These are phyloP conservation scores for Vanrija sp. DNA, from an alignment of 1,284 basidiomycete genomes.

Conservation along the genomic window DNA sequence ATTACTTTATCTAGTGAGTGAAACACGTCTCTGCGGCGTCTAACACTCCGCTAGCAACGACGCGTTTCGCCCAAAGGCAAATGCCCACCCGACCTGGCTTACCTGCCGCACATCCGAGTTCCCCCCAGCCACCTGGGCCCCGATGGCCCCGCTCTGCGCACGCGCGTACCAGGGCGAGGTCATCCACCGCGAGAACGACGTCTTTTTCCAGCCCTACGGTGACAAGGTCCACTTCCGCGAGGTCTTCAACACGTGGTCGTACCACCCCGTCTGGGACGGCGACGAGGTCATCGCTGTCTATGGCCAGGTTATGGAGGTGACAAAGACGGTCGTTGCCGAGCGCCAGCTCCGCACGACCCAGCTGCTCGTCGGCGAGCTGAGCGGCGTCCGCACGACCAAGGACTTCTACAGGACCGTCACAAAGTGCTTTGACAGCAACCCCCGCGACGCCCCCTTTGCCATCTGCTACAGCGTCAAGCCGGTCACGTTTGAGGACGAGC, in stretches of 20 bases:
- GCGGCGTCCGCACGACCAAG: conserved; percentile 16
- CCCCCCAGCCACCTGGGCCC: background rate
- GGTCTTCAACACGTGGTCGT: conserved; percentile 34
- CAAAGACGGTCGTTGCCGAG: conserved; percentile 26
- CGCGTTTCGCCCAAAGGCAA: too few relatives aligned
- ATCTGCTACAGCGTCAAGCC: conserved; percentile 26
- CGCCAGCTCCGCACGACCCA: conserved; percentile 24
- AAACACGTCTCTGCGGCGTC: too few relatives aligned
- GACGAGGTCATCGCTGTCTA: conserved; percentile 27
- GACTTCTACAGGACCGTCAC: conserved; percentile 26
- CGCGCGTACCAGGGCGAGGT: background rate
- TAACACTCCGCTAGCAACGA: background rate
- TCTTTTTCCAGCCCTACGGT: background rate
- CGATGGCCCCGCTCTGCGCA: background rate
- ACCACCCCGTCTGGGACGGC: conserved; percentile 25
- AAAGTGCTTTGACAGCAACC: conserved; percentile 28
- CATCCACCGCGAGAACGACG: background rate
- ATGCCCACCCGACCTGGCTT: too few relatives aligned
- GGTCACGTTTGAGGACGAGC: conserved; percentile 2
- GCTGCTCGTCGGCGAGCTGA: conserved; percentile 27
- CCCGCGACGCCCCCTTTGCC: conserved; percentile 32
- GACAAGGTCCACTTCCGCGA: conserved; percentile 17
- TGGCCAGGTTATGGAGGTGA: conserved; percentile 30
- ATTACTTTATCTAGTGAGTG: conserved; percentile 1
- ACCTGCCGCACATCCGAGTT: too few relatives aligned